Evolutionary conservation across 192 early-diverging fungal genomes (phyloP).

Genomic region (Chytriomyces sp.): DNA sequence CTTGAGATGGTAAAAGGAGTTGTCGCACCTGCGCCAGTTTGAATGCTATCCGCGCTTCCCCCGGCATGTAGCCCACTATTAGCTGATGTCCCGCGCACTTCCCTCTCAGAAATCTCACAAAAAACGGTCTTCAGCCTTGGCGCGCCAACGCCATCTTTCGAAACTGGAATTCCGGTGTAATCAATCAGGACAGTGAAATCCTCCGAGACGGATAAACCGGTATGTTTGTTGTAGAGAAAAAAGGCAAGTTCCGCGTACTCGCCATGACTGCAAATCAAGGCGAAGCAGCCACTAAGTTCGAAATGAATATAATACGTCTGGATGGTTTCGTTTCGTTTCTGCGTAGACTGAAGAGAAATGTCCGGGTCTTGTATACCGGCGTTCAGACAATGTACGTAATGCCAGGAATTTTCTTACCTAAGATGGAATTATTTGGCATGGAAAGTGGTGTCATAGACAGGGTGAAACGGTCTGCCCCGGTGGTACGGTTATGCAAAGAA

Average conservation of each 20-base stretch:
- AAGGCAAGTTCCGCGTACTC: slow-evolving; percentile 69
- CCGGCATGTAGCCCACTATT: background rate
- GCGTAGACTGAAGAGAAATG: slow-evolving; percentile 6
- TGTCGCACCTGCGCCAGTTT: no score
- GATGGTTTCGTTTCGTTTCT: slow-evolving; percentile 20
- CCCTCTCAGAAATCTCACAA: slow-evolving; percentile 59
- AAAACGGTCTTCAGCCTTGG: slow-evolving; percentile 63
- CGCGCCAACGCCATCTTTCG: slow-evolving; percentile 38
- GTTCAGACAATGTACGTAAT: background rate
- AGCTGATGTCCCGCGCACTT: slow-evolving; percentile 41
- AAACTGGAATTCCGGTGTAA: slow-evolving; percentile 59
- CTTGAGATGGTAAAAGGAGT: no score
- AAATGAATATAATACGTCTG: slow-evolving; percentile 54
- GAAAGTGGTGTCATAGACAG: slow-evolving; percentile 17
- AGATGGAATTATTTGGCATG: background rate
- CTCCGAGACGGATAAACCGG: slow-evolving; percentile 61
- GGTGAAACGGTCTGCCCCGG: slow-evolving; percentile 18
- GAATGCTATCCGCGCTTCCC: background rate
- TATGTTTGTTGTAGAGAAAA: slow-evolving; percentile 58
- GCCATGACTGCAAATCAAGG: slow-evolving; percentile 61
- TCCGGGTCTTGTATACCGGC: background rate
- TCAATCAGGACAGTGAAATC: slow-evolving; percentile 63
- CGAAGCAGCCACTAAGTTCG: slow-evolving; percentile 60
- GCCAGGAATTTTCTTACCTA: background rate
- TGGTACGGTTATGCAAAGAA: slow-evolving; percentile 10